These are phyloP conservation scores for Amoeboaphelidium protococcarum DNA, from an alignment of 371 early-diverging fungal species.

Conservation along the genomic window DNA sequence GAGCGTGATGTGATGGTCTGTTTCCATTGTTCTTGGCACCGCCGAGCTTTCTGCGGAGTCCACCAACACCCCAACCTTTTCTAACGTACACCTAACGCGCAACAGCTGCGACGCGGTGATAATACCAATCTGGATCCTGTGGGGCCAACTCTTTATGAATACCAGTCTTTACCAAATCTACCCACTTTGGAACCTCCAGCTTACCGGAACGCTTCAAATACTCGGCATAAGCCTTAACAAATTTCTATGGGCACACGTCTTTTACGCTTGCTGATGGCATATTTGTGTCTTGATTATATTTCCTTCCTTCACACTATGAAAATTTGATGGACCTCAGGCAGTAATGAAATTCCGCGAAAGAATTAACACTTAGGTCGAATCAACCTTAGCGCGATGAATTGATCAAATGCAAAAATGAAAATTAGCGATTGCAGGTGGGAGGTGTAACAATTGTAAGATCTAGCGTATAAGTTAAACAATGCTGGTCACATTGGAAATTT, in stretches of 20 bases:
- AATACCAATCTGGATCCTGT: conserved; percentile 96
- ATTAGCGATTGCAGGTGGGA: too few species aligned
- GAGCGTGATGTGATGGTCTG: conserved; percentile 70
- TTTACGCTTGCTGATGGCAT: conserved; percentile 45
- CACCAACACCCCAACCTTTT: conserved; percentile 77
- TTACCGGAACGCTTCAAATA: conserved; percentile 92
- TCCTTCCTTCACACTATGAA: too few species aligned
- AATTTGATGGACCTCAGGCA: too few species aligned
- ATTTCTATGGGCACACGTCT: conserved; percentile 83
- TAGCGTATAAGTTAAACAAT: too few species aligned
- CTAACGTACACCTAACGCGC: conserved; percentile 96
- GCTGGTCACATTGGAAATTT: too few species aligned
- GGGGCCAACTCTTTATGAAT: conserved; percentile 87
- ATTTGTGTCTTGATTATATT: too few species aligned
- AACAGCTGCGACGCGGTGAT: conserved; percentile 80
- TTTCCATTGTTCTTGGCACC: conserved; percentile 72
- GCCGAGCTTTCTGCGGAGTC: conserved; percentile 72
- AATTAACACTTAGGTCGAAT: too few species aligned
- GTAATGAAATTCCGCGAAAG: too few species aligned
- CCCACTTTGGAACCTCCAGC: conserved; percentile 93
- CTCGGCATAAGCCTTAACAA: conserved; percentile 90
- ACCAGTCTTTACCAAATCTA: conserved; percentile 91
- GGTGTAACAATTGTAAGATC: too few species aligned
- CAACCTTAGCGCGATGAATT: too few species aligned
- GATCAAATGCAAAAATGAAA: too few species aligned